Conservation (phyloP, 306 rosid species). For the Trichosanthes cucumerina region DNA sequence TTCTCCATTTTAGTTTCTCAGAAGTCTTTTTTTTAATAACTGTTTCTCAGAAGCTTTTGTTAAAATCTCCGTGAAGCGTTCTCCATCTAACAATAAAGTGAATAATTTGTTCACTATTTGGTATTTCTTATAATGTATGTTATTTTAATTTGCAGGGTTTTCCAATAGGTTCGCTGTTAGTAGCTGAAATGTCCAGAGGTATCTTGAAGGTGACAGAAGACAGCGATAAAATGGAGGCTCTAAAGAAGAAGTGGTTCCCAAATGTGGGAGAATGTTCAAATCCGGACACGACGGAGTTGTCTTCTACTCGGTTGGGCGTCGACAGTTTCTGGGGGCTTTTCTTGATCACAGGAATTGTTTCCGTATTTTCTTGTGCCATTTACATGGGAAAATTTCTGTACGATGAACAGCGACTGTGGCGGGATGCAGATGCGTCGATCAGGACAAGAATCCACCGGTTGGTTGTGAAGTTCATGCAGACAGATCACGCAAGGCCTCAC, state of each 20-base stretch:
- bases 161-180: slow-evolving; percentile 18
- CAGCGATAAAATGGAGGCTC: slow-evolving; percentile 11
- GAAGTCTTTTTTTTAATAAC: too few species aligned
- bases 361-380: too few species aligned
- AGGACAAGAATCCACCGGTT: neutral
- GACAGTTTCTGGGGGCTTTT: slow-evolving; percentile 36
- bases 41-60: too few species aligned
- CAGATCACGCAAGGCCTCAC: neutral
- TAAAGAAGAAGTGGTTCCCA: slow-evolving; percentile 15
- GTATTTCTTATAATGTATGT: too few species aligned
- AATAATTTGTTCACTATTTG: too few species aligned
- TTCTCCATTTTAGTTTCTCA: too few species aligned
- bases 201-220: slow-evolving; percentile 13
- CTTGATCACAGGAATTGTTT: neutral
- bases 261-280: neutral
- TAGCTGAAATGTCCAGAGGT: slow-evolving; percentile 15
- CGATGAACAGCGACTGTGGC: neutral
- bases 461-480: neutral
- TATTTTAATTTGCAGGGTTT: slow-evolving; percentile 18
- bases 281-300: neutral
- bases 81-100: too few species aligned
- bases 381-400: neutral
- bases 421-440: neutral
- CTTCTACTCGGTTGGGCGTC: slow-evolving; percentile 21
- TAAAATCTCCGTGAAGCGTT: too few species aligned